Base-by-base conservation (phyloP, 169 alveolate genomes). In the Eimeria necatrix region DNA sequence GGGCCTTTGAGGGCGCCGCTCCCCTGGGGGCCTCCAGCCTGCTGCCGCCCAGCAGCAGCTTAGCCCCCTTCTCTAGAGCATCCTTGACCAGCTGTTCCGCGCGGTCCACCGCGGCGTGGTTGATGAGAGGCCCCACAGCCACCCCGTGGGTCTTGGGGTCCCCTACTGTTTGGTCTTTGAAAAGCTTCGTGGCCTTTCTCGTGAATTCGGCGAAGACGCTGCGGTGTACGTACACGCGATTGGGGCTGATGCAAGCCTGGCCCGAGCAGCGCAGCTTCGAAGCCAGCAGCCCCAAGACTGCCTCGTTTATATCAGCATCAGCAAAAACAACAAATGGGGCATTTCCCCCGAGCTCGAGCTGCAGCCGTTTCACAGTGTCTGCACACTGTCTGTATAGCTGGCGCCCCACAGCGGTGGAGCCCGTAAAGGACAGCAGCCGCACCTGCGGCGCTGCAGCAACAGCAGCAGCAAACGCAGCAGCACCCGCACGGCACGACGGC, bases 251-350 rank as follows among this genome's bases (percentile, higher is more conserved):
- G 32, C 96, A 94, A 41, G 96, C 93, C 68, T 94, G 96, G 14
- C 96, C 96, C 1, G 93, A 64, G 61, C 91, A 81, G 52, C 96
- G 71, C 60, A 94, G 93, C 74, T 94, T 94, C 20, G 89, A 61
- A 22, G 94, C 95, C 32, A 94, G 73, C n/a, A 94, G 18, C 12
- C 94, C 96, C 61, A 88, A 64, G 32, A 74, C 96, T 24, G 96
- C 96, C 7, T 88, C 93, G 12, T 94, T 76, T 10, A 94, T n/a
- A n/a, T 94, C 64, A 41, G 95, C 95, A 64, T 94, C 96, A 52
- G 73, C 96, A 22, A 94, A 94, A 41, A 94, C 95, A 18, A 94
- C 93, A 80, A 94, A 94, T 4, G 96, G 96, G 26, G 96, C 96
- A 52, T 94, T 94, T 24, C 96, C 96, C 22, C 96, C 96, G 18